These are phyloP conservation scores for Leptodermis oblonga DNA, from an alignment of 257 asterid species.

Conservation along the genomic window DNA sequence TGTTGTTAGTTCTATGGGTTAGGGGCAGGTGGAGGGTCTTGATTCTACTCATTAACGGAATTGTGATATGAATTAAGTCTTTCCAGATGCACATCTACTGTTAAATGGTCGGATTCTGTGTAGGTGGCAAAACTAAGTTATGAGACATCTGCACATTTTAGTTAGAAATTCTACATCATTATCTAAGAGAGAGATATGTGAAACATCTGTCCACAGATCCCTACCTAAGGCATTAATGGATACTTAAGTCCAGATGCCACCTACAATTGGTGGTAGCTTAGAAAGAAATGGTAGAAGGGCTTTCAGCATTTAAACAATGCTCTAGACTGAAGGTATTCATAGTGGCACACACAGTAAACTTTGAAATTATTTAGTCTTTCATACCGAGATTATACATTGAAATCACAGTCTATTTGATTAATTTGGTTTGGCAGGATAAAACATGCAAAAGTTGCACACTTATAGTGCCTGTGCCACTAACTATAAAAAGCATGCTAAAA, in stretches of 20 bases:
- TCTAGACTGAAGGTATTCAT: neutral
- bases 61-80: neutral
- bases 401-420: no score
- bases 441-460: neutral
- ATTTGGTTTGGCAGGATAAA: neutral
- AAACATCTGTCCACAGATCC: neutral
- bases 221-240: neutral
- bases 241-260: neutral
- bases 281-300: neutral
- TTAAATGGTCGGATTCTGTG: neutral
- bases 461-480: neutral
- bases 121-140: neutral
- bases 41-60: neutral
- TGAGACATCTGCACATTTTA: neutral
- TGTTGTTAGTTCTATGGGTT: neutral
- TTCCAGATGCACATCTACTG: neutral
- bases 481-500: neutral
- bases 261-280: neutral
- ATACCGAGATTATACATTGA: neutral
- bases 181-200: neutral
- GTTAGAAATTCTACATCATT: neutral
- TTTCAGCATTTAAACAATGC: neutral
- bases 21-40: neutral
- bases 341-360: neutral
- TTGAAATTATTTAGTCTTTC: no score